Conservation (phyloP, 352 stramenopile species). For the Bremia lactucae region DNA sequence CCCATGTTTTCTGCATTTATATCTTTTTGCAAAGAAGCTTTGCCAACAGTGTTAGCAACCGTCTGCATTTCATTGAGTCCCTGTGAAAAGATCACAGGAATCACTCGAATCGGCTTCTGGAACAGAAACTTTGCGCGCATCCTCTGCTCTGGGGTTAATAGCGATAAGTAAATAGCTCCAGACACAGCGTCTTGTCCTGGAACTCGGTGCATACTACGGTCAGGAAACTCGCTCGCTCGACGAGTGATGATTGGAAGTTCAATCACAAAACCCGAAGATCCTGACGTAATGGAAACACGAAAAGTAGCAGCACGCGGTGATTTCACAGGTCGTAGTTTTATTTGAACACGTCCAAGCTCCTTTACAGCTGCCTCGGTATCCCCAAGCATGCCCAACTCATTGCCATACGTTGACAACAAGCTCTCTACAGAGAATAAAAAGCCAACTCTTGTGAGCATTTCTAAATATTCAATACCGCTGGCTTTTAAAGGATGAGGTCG, state of each 20-base stretch:
- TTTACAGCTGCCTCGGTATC: conserved; percentile 77
- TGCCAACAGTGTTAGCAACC: conserved; percentile 82
- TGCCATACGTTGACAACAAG: conserved; percentile 76
- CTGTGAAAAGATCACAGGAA: conserved; percentile 77
- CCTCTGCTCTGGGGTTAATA: conserved; percentile 36
- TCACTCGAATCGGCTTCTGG: conserved; percentile 42
- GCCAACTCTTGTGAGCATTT: conserved; percentile 52
- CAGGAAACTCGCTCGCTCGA: conserved; percentile 23
- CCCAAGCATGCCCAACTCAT: conserved; percentile 75
- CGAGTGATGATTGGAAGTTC: conserved; percentile 66
- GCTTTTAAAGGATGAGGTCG: conserved; percentile 21
- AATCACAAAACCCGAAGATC: conserved; percentile 46
- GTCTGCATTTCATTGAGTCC: conserved; percentile 92
- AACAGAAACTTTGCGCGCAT: conserved; percentile 52
- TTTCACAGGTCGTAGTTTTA: conserved; percentile 62
- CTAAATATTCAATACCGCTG: conserved; percentile 50
- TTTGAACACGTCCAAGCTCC: conserved; percentile 50
- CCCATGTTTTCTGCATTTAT: conserved; percentile 73
- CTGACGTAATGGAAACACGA: conserved; percentile 58
- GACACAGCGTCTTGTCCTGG: conserved; percentile 65
- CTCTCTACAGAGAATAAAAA: conserved; percentile 82
- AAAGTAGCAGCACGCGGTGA: conserved; percentile 52
- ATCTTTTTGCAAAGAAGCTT: conserved; percentile 61
- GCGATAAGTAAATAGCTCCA: conserved; percentile 53
- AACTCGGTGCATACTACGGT: conserved; percentile 62